These are phyloP conservation scores for Fusarium vanettenii DNA, from an alignment of 2,329 filamentous ascomycete genomes.

Conservation along the genomic window DNA sequence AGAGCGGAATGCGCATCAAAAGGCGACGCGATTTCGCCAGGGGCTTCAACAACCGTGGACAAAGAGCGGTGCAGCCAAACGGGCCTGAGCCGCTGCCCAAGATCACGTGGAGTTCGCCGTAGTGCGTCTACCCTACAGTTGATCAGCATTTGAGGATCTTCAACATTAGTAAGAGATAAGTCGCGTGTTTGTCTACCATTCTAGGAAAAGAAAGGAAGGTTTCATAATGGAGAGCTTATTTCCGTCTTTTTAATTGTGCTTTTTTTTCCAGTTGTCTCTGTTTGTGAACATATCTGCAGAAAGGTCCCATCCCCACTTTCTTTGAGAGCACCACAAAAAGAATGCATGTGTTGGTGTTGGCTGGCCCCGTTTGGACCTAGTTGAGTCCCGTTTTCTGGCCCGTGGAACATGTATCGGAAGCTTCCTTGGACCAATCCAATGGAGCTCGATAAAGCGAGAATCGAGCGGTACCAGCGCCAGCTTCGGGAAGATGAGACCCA, in stretches of 20 bases:
- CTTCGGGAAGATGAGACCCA: not conserved
- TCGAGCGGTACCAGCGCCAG: not conserved
- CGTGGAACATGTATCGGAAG: not conserved
- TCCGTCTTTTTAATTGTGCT: not conserved
- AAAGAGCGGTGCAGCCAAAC: conserved; percentile 13
- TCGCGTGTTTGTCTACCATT: not conserved
- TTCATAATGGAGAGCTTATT: not conserved
- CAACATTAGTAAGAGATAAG: not conserved
- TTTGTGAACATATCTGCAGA: not conserved
- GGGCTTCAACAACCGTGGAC: conserved; percentile 24
- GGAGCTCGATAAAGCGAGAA: not conserved
- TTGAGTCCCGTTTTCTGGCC: not conserved
- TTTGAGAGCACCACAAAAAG: not conserved
- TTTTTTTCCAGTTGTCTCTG: not conserved
- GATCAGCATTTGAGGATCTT: not conserved
- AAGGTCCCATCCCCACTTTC: not conserved
- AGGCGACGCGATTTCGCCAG: conserved; percentile 30
- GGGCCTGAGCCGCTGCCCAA: not conserved
- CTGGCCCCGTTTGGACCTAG: not conserved
- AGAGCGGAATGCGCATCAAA: conserved; percentile 20
- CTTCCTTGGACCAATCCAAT: not conserved
- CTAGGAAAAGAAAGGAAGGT: not conserved
- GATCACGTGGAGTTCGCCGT: not conserved
- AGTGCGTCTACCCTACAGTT: not conserved
- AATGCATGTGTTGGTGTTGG: not conserved